Conservation (phyloP, 805 yeast genomes). For the Aciculoconidium aculeatum region DNA sequence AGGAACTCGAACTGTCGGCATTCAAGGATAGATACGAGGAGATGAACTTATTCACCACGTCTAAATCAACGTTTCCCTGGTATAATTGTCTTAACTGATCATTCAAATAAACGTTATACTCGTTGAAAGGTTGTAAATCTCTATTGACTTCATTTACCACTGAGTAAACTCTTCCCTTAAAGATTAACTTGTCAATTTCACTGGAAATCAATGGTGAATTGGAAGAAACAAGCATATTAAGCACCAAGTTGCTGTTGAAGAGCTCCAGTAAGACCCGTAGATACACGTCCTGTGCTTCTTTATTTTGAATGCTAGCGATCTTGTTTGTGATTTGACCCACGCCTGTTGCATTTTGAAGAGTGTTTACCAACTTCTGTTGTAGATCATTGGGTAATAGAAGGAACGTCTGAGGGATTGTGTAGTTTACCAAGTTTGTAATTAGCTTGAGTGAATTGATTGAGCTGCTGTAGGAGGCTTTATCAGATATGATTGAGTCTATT, state of each 20-base stretch:
- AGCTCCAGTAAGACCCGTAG: slow-evolving; percentile 11
- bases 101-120: slow-evolving; percentile 17
- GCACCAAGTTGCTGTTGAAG: slow-evolving; percentile 13
- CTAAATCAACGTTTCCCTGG: slow-evolving; percentile 5
- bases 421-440: slow-evolving; percentile 20
- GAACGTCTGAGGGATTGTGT: slow-evolving; percentile 31
- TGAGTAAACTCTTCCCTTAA: slow-evolving; percentile 25
- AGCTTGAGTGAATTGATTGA: slow-evolving; percentile 9
- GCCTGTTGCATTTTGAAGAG: slow-evolving; percentile 23
- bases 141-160: slow-evolving; percentile 18
- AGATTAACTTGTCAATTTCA: slow-evolving; percentile 35
- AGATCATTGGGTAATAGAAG: no score
- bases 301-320: slow-evolving; percentile 6
- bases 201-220: slow-evolving; percentile 11
- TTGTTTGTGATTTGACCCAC: slow-evolving; percentile 26
- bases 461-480: not conserved
- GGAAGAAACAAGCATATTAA: slow-evolving; percentile 5
- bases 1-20: slow-evolving; percentile 9
- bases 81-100: slow-evolving; percentile 13
- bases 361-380: slow-evolving; percentile 7
- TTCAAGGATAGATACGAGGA: slow-evolving; percentile 19
- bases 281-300: slow-evolving; percentile 8
- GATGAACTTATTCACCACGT: slow-evolving; percentile 12
- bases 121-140: slow-evolving; percentile 10
- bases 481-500: slow-evolving; percentile 5